These are phyloP conservation scores for Fusarium sambucinum DNA, from an alignment of 2,329 filamentous ascomycete genomes.

Conservation along the genomic window DNA sequence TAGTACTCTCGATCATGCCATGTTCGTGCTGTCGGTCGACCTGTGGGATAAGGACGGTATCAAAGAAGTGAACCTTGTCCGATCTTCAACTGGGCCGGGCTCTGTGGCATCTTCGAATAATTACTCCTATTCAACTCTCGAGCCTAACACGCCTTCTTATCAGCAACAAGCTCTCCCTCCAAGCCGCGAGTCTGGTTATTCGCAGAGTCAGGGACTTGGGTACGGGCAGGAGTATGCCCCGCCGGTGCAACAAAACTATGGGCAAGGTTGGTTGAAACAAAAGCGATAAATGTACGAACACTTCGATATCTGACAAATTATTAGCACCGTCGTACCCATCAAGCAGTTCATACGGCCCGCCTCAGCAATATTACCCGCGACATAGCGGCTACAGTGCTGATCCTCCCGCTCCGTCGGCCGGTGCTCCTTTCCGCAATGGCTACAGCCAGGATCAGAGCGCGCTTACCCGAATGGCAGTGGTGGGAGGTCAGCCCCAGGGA, in stretches of 20 bases:
- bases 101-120: constrained; percentile 86
- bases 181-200: constrained; percentile 54
- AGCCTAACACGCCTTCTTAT: constrained; percentile 47
- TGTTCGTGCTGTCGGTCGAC: constrained; percentile 73
- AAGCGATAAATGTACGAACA: neutral
- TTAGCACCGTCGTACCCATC: constrained; percentile 48
- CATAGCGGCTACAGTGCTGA: constrained; percentile 51
- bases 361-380: constrained; percentile 55
- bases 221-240: constrained; percentile 54
- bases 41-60: constrained; percentile 74
- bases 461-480: constrained; percentile 53
- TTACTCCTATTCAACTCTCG: constrained; percentile 74
- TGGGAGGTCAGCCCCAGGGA: constrained; percentile 70
- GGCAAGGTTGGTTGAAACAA: constrained; percentile 48
- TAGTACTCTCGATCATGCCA: constrained; percentile 56
- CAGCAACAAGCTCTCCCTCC: constrained; percentile 55
- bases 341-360: constrained; percentile 52
- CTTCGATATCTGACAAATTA: constrained; percentile 21
- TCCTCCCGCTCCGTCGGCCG: constrained; percentile 44
- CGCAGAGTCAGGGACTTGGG: constrained; percentile 46
- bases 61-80: constrained; percentile 74
- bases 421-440: constrained; percentile 48
- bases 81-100: constrained; percentile 73
- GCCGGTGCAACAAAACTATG: constrained; percentile 48
- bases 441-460: constrained; percentile 51